Base-by-base conservation (phyloP, 129 eudicot genomes). In the Flaveria linearis region DNA sequence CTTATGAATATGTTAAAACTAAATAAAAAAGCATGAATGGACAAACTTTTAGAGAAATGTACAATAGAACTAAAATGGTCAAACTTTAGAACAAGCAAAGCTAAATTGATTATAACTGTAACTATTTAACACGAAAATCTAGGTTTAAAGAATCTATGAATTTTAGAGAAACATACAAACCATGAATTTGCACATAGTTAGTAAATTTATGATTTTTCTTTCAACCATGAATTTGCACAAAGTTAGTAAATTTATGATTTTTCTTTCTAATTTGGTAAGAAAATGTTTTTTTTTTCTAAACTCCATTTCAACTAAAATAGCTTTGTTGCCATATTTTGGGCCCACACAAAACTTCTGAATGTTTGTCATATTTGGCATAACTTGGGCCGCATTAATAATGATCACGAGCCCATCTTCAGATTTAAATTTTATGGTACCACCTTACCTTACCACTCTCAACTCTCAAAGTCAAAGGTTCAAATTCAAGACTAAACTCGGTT, bases 401-500 rank as follows among this genome's bases (percentile, higher is more conserved):
- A n/a, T 62, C 68, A 62, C 18, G 67, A 60, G 68, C 43, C 66
- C 68, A 62, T 28, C 68, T 61, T n/a, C 3, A 5, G 67, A 25
- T 60, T 26, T 20, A 20, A 20, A 20, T 20, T 28, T 28, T 28
- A 3, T 4, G 39, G 39, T 33, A 33, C 39, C 39, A 33, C 39
- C 4, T 5, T 33, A 33, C 1, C 15, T 1, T 14, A 9, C 16
- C 5, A 9, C 41, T 23, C 7, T 2, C n/a, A 20, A 60, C n/a
- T 9, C 36, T 23, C 66, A 60, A 60, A n/a, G 36, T 23, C 66
- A 60, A 60, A n/a, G 36, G 39, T 25, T 60, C 41, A 60, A 18
- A 56, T 23, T 23, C 26, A 23, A 7, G 36, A 33, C 39, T 3
- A 33, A 33, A 33, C 39, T 33, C 7, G 39, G 39, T 33, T n/a